Conservation (phyloP, 2,329 filamentous ascomycete species). For the Sphaerostilbella broomeana region DNA sequence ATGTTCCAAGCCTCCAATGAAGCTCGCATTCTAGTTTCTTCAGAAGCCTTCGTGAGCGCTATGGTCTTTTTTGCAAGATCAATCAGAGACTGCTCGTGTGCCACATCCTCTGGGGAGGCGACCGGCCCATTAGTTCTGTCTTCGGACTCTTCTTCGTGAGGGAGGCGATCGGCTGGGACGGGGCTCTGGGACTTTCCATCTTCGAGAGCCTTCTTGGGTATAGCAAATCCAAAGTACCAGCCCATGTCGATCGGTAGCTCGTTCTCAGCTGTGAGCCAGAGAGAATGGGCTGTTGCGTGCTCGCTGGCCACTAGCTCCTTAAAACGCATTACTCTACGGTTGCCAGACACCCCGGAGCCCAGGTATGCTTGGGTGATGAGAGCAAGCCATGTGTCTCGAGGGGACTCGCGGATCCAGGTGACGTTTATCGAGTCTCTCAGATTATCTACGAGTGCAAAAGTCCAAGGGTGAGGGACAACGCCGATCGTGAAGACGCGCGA, state of each 20-base stretch:
- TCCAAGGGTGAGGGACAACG: slow-evolving; percentile 87
- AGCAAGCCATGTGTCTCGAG: slow-evolving; percentile 73
- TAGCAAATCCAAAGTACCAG: slow-evolving; percentile 82
- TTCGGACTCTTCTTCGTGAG: slow-evolving; percentile 11
- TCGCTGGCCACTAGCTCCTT: slow-evolving; percentile 76
- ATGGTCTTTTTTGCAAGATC: slow-evolving; percentile 40
- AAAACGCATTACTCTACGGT: slow-evolving; percentile 62
- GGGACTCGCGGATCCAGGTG: slow-evolving; percentile 58
- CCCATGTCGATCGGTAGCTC: slow-evolving; percentile 64
- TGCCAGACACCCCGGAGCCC: slow-evolving; percentile 52
- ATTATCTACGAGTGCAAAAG: slow-evolving; percentile 61
- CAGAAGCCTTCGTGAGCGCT: slow-evolving; percentile 39
- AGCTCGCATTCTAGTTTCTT: slow-evolving; percentile 41
- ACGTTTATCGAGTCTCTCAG: slow-evolving; percentile 55
- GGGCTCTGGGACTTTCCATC: slow-evolving; percentile 25
- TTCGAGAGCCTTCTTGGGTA: slow-evolving; percentile 54
- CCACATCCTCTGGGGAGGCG: slow-evolving; percentile 45
- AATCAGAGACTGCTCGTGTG: slow-evolving; percentile 50
- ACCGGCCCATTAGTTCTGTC: slow-evolving; percentile 42
- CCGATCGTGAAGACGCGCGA: slow-evolving; percentile 73
- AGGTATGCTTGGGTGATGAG: slow-evolving; percentile 64
- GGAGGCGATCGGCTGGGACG: slow-evolving; percentile 20
- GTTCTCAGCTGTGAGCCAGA: slow-evolving; percentile 75
- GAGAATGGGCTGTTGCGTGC: slow-evolving; percentile 53
- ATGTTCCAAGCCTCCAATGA: slow-evolving; percentile 62